Conservation (phyloP, 176 grass and related monocot species). For the Lolium perenne region DNA sequence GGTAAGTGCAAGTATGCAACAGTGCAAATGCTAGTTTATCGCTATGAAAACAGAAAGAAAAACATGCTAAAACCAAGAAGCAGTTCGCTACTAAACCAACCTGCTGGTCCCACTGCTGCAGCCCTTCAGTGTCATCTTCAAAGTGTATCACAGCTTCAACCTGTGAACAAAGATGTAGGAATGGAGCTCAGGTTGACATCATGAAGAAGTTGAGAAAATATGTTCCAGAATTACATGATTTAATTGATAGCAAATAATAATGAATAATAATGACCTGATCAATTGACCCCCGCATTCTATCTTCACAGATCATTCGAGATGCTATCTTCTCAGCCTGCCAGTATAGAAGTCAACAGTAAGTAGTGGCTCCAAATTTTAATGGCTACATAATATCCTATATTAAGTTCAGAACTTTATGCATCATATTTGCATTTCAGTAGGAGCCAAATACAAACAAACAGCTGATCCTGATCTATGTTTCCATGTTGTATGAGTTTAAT, state of each 20-base stretch:
- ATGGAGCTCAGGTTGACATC: not conserved
- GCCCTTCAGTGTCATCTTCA: slow-evolving; percentile 92
- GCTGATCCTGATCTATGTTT: not conserved
- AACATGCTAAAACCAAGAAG: not conserved
- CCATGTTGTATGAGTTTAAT: not conserved
- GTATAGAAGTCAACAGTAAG: slow-evolving; percentile 3
- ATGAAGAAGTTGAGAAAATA: not conserved
- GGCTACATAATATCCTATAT: not conserved
- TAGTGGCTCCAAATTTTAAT: not conserved
- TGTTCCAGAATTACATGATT: not conserved
- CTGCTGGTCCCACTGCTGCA: slow-evolving; percentile 98
- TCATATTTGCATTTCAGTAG: not conserved
- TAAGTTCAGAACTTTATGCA: not conserved
- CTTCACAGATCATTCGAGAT: slow-evolving; percentile 94
- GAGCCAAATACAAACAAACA: not conserved
- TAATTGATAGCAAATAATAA: not conserved
- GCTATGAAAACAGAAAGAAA: not conserved
- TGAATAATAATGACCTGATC: slow-evolving; percentile 81
- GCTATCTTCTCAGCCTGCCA: slow-evolving; percentile 97
- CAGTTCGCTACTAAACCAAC: slow-evolving; percentile 38
- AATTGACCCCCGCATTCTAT: slow-evolving; percentile 95
- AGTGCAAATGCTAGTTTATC: too few relatives aligned
- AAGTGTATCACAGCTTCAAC: slow-evolving; percentile 99
- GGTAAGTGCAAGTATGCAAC: not conserved
- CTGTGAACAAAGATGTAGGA: slow-evolving; percentile 39